A percentile compares a stretch with the other conserved stretches of the same genome.
These are phyloP conservation scores for Plasmodium blacklocki DNA, from an alignment of 169 alveolate genomes.

Conservation along the genomic window DNA sequence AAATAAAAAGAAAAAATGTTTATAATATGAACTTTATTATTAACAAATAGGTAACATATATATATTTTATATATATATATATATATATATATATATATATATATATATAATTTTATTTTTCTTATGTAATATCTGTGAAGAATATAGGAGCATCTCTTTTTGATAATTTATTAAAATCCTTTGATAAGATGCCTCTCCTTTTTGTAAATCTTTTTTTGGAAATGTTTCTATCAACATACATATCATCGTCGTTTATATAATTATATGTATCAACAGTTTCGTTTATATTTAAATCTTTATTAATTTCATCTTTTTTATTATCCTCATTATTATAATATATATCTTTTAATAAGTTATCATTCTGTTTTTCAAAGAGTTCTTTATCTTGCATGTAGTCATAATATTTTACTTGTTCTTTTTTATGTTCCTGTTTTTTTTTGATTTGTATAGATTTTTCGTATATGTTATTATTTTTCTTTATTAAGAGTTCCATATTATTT, in stretches of 20 bases:
- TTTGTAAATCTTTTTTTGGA: background rate
- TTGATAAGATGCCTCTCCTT: slow-evolving; percentile 32
- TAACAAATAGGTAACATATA: too few relatives aligned
- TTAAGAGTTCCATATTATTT: background rate
- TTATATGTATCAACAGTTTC: too few relatives aligned
- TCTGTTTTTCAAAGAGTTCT: slow-evolving; percentile 1
- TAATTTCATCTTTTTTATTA: background rate
- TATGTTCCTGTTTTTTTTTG: background rate
- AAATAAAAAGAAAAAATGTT: too few relatives aligned
- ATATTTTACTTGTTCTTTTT: background rate
- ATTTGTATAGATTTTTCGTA: background rate
- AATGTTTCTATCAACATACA: too few relatives aligned
- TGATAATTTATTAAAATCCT: slow-evolving; percentile 14
- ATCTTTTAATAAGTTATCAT: slow-evolving; percentile 27
- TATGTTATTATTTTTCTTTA: slow-evolving; percentile 1
- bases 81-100: too few relatives aligned
- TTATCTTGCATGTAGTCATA: slow-evolving; percentile 24
- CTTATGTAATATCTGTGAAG: slow-evolving; percentile 28
- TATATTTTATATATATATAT: too few relatives aligned
- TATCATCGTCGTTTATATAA: too few relatives aligned
- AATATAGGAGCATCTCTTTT: slow-evolving; percentile 49
- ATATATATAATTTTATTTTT: too few relatives aligned
- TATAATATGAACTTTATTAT: too few relatives aligned
- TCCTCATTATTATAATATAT: slow-evolving; percentile 28
- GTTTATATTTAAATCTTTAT: too few relatives aligned